Evolutionary conservation across 2,329 filamentous ascomycete species (phyloP).

Genomic region (Endocalyx cinctus): DNA sequence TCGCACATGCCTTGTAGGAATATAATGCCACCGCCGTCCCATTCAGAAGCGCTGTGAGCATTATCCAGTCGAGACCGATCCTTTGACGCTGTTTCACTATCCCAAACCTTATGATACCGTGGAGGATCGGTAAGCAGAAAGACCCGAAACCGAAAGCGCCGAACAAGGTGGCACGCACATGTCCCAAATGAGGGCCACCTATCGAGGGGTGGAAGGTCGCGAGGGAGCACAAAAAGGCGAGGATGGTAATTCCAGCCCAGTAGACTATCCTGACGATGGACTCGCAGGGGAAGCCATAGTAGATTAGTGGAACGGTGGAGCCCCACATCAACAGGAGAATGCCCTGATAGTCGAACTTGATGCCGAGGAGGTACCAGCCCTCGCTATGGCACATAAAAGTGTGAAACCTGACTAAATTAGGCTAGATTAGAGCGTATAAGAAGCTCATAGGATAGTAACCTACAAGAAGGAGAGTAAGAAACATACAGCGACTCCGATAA

Average conservation of each 20-base stretch:
- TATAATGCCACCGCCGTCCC: constrained; percentile 34
- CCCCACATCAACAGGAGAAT: constrained; percentile 60
- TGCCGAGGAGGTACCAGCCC: constrained; percentile 43
- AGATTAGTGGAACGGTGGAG: constrained; percentile 54
- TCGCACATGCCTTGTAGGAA: constrained; percentile 23
- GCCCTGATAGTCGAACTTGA: constrained; percentile 57
- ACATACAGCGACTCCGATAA: constrained; percentile 39
- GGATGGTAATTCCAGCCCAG: constrained; percentile 27
- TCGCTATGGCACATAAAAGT: constrained; percentile 52
- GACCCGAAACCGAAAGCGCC: constrained; percentile 34
- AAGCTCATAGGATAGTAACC: constrained; percentile 9
- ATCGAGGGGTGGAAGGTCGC: constrained; percentile 33
- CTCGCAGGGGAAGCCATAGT: constrained; percentile 45
- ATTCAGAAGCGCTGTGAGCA: constrained; percentile 33
- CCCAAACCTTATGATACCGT: constrained; percentile 30
- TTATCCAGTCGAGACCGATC: constrained; percentile 37
- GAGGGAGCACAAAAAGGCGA: constrained; percentile 33
- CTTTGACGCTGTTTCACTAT: constrained; percentile 28
- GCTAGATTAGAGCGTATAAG: constrained; percentile 1
- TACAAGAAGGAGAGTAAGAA: constrained; percentile 41
- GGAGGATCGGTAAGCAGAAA: constrained; percentile 34
- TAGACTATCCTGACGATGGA: constrained; percentile 29
- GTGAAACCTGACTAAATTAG: constrained; percentile 43
- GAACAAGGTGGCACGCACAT: constrained; percentile 35
- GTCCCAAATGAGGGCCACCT: constrained; percentile 32